phyloP scores from a whole-genome alignment of 1,139 yeast species.

The Geotrichum cucujoidarum region DNA sequence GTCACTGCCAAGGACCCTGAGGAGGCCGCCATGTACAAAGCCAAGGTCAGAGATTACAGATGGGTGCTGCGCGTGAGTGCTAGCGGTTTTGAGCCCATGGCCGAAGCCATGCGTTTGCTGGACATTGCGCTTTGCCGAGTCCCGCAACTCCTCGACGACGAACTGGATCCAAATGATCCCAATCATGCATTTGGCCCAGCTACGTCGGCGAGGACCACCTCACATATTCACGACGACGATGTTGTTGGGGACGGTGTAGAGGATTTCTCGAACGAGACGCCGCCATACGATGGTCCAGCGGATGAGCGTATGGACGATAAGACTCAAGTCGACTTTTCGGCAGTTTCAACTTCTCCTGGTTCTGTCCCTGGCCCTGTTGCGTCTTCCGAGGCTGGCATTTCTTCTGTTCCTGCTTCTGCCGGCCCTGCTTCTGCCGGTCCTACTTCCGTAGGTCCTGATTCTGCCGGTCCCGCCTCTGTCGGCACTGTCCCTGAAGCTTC shows the following conservation, averaged over 20 bases:
- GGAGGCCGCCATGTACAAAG: slow-evolving; percentile 60
- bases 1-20: slow-evolving; percentile 40
- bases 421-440: too few species aligned
- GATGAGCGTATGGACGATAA: neutral
- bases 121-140: slow-evolving; percentile 40
- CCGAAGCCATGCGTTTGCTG: slow-evolving; percentile 60
- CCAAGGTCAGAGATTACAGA: slow-evolving; percentile 67
- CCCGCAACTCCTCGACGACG: slow-evolving; percentile 22
- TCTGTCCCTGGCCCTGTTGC: too few species aligned
- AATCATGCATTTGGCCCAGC: neutral
- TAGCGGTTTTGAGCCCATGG: slow-evolving; percentile 69
- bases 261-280: slow-evolving; percentile 16
- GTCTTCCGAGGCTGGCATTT: too few species aligned
- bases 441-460: too few species aligned
- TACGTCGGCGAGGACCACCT: neutral
- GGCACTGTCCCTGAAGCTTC: too few species aligned
- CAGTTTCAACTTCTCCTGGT: too few species aligned
- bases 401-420: too few species aligned
- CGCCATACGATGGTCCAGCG: slow-evolving; percentile 1
- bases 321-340: neutral
- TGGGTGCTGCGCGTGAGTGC: slow-evolving; percentile 70
- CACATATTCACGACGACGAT: neutral
- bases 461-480: too few species aligned
- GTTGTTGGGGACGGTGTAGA: slow-evolving; percentile 18
- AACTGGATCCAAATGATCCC: neutral